A percentile compares a stretch with the other conserved stretches of the same genome.
Evolutionary conservation across 805 yeast genomes (phyloP).

Genomic region (Zygoascus tannicola): DNA sequence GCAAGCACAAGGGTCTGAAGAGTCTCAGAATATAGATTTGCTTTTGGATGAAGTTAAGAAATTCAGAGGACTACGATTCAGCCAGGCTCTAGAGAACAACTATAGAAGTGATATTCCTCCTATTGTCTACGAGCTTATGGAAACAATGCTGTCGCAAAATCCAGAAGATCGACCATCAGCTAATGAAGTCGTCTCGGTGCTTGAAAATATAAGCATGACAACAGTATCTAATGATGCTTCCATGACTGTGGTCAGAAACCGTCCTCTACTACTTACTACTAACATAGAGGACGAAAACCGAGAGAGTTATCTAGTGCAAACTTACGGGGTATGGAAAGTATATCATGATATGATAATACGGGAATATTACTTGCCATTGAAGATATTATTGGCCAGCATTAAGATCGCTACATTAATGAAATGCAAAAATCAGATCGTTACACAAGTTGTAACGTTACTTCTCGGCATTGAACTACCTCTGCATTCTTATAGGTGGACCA

Average conservation of each 20-base stretch:
- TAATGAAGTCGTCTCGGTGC: constrained; percentile 27
- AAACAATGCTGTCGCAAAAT: constrained; percentile 30
- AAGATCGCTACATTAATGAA: not conserved
- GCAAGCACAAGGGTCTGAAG: constrained; percentile 15
- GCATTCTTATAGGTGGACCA: not conserved
- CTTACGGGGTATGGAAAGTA: too few relatives aligned
- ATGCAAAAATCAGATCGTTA: not conserved
- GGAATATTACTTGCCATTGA: not conserved
- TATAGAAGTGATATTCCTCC: constrained; percentile 24
- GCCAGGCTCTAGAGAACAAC: constrained; percentile 1
- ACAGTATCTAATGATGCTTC: not conserved
- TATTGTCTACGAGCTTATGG: constrained; percentile 32
- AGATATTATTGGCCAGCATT: not conserved
- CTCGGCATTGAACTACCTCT: constrained; percentile 8
- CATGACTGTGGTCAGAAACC: not conserved
- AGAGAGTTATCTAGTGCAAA: too few relatives aligned
- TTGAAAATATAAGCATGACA: not conserved
- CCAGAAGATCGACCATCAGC: constrained; percentile 38
- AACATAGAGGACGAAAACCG: too few relatives aligned
- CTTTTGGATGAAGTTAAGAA: constrained; percentile 30
- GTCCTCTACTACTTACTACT: too few relatives aligned
- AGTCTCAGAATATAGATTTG: constrained; percentile 24
- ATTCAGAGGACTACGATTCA: constrained; percentile 27
- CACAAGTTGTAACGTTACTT: constrained; percentile 1
- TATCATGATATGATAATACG: too few relatives aligned